These are phyloP conservation scores for Tetrapisispora nanseiensis DNA, from an alignment of 805 yeast genomes.

Conservation along the genomic window DNA sequence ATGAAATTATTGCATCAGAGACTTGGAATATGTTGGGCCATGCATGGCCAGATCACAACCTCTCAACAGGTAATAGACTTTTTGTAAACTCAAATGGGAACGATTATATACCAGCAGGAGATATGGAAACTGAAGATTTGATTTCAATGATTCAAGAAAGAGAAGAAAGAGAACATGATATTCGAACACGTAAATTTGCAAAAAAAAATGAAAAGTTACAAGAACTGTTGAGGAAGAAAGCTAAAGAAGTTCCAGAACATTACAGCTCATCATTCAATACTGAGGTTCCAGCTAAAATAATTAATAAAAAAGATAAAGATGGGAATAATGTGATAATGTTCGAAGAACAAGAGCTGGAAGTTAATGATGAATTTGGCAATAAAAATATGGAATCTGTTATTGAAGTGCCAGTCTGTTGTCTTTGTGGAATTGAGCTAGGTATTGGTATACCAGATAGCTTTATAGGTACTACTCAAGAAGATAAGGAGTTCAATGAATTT, in stretches of 20 bases:
- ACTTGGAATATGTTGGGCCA: background rate
- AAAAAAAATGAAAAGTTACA: conserved; percentile 22
- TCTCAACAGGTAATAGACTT: background rate
- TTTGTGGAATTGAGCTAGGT: conserved; percentile 69
- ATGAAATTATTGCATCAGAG: no score
- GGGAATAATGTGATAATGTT: conserved; percentile 8
- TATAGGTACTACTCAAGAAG: conserved; percentile 20
- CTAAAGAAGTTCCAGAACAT: conserved; percentile 21
- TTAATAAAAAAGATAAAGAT: conserved; percentile 11
- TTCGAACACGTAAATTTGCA: conserved; percentile 17
- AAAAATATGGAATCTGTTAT: conserved; percentile 21
- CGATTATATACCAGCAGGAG: conserved; percentile 6
- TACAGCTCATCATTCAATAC: conserved; percentile 25
- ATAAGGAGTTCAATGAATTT: conserved; percentile 19
- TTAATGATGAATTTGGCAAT: conserved; percentile 8
- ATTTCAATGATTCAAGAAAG: conserved; percentile 27
- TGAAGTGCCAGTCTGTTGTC: conserved; percentile 44
- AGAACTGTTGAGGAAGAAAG: conserved; percentile 14
- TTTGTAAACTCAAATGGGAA: background rate
- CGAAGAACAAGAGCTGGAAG: conserved; percentile 4
- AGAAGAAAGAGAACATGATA: conserved; percentile 25
- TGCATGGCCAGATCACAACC: no score
- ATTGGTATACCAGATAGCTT: conserved; percentile 56
- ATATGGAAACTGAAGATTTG: conserved; percentile 21
- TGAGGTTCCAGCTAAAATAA: conserved; percentile 11